Evolutionary conservation across 2,329 filamentous ascomycete genomes (phyloP).

Genomic region (Erysiphe pulchra): DNA sequence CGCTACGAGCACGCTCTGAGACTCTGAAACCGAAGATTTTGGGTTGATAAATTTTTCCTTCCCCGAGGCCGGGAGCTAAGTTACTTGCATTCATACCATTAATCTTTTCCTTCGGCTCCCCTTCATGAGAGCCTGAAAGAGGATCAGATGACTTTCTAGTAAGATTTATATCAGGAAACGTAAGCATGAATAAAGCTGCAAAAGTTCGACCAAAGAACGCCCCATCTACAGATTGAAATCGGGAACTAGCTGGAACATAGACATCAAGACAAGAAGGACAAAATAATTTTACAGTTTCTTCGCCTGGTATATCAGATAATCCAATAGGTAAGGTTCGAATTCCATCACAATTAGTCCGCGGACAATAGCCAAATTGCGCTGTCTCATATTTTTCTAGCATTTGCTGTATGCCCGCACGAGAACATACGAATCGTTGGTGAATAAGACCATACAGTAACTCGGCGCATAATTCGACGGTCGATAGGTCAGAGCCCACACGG

Average conservation of each 20-base stretch:
- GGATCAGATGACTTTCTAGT: slow-evolving; percentile 27
- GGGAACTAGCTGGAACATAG: slow-evolving; percentile 88
- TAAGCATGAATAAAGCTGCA: slow-evolving; percentile 91
- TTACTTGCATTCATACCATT: slow-evolving; percentile 77
- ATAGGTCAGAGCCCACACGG: slow-evolving; percentile 75
- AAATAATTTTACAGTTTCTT: slow-evolving; percentile 96
- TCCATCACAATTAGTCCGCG: slow-evolving; percentile 77
- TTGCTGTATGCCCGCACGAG: slow-evolving; percentile 82
- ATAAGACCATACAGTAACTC: slow-evolving; percentile 96
- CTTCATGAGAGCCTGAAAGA: slow-evolving; percentile 17
- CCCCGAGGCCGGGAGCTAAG: slow-evolving; percentile 66
- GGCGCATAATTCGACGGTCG: slow-evolving; percentile 90
- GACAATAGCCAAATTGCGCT: slow-evolving; percentile 85
- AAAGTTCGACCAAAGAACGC: slow-evolving; percentile 98
- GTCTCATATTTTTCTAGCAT: slow-evolving; percentile 99
- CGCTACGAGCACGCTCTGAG: slow-evolving; percentile 66
- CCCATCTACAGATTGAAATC: slow-evolving; percentile 91
- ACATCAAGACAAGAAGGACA: slow-evolving; percentile 92
- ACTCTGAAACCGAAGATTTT: slow-evolving; percentile 94
- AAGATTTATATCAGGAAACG: slow-evolving; percentile 87
- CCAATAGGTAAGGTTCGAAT: slow-evolving; percentile 83
- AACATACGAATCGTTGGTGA: slow-evolving; percentile 96
- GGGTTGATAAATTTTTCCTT: slow-evolving; percentile 69
- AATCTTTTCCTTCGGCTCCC: slow-evolving; percentile 24
- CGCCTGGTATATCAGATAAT: slow-evolving; percentile 77